A percentile compares a stretch with the other conserved stretches of the same genome.
These are phyloP conservation scores for Candida ponderosae DNA, from an alignment of 805 yeast genomes.

Conservation along the genomic window DNA sequence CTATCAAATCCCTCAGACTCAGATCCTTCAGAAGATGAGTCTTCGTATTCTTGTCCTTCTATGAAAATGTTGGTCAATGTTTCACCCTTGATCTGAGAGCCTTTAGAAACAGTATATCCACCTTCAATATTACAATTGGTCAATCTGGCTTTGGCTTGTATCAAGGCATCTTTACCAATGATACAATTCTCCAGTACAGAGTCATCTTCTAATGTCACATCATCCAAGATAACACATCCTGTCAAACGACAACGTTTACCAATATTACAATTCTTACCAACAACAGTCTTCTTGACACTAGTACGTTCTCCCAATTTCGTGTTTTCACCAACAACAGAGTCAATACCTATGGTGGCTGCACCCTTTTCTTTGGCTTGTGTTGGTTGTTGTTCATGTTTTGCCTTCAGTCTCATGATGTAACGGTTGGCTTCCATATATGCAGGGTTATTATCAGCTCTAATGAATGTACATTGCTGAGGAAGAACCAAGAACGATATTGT, in stretches of 20 bases:
- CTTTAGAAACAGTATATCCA: slow-evolving; percentile 55
- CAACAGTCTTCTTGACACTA: slow-evolving; percentile 76
- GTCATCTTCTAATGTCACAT: slow-evolving; percentile 72
- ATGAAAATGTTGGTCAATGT: slow-evolving; percentile 34
- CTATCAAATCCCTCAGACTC: slow-evolving; percentile 23
- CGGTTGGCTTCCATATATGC: slow-evolving; percentile 90
- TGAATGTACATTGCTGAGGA: slow-evolving; percentile 63
- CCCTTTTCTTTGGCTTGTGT: slow-evolving; percentile 36
- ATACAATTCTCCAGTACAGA: slow-evolving; percentile 74
- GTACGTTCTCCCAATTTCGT: slow-evolving; percentile 75
- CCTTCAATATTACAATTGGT: slow-evolving; percentile 85
- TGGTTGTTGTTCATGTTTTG: slow-evolving; percentile 25
- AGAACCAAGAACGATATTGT: slow-evolving; percentile 63
- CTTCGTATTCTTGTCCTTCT: slow-evolving; percentile 18
- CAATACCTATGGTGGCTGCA: slow-evolving; percentile 79
- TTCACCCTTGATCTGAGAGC: slow-evolving; percentile 48
- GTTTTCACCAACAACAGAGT: slow-evolving; percentile 65
- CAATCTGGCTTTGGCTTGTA: slow-evolving; percentile 58
- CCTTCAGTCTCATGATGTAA: slow-evolving; percentile 58
- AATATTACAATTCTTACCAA: slow-evolving; percentile 66
- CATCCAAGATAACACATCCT: slow-evolving; percentile 74
- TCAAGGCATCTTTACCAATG: slow-evolving; percentile 60
- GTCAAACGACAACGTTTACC: slow-evolving; percentile 86
- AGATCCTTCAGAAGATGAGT: slow-evolving; percentile 10
- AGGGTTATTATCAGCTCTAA: slow-evolving; percentile 70